These are phyloP conservation scores for Bothriochloa decipiens DNA, from an alignment of 176 grass and related monocot species.

Conservation along the genomic window DNA sequence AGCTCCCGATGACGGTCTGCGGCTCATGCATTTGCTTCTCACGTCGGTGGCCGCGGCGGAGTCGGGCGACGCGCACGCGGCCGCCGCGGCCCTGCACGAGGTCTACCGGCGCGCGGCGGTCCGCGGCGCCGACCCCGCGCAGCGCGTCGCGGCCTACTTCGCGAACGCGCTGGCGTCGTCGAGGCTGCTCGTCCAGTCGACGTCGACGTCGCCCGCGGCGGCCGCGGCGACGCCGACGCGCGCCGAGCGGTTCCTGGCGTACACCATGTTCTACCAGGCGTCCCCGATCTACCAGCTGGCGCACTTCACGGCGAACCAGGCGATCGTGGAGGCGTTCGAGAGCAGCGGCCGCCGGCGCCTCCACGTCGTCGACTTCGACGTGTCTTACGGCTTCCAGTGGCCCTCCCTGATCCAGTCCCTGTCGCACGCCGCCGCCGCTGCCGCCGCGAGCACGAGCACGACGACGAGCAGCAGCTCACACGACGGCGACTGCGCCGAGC, in stretches of 20 bases:
- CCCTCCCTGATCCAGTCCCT: slow-evolving; percentile 89
- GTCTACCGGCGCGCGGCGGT: slow-evolving; percentile 56
- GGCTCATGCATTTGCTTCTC: slow-evolving; percentile 60
- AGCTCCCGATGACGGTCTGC: slow-evolving; percentile 5
- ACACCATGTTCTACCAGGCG: slow-evolving; percentile 74
- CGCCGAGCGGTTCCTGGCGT: slow-evolving; percentile 57
- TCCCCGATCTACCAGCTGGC: slow-evolving; percentile 75
- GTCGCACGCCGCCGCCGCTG: slow-evolving; percentile 36
- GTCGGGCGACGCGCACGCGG: slow-evolving; percentile 32
- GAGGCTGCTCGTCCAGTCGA: slow-evolving; percentile 14
- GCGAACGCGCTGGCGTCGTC: slow-evolving; percentile 55
- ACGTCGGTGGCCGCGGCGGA: slow-evolving; percentile 47
- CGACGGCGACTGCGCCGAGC: background rate
- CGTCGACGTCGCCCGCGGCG: background rate
- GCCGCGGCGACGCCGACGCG: background rate
- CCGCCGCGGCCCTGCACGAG: slow-evolving; percentile 55
- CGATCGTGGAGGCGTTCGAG: slow-evolving; percentile 84
- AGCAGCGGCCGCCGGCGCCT: slow-evolving; percentile 34
- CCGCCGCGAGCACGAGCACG: background rate
- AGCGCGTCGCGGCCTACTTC: slow-evolving; percentile 68
- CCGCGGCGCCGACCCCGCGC: slow-evolving; percentile 53
- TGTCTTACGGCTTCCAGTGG: slow-evolving; percentile 89
- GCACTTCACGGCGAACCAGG: slow-evolving; percentile 96
- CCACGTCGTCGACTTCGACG: slow-evolving; percentile 83
- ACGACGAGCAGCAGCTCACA: background rate